These are phyloP conservation scores for Vitellaria paradoxa DNA, from an alignment of 179 eudicot species.

Conservation along the genomic window DNA sequence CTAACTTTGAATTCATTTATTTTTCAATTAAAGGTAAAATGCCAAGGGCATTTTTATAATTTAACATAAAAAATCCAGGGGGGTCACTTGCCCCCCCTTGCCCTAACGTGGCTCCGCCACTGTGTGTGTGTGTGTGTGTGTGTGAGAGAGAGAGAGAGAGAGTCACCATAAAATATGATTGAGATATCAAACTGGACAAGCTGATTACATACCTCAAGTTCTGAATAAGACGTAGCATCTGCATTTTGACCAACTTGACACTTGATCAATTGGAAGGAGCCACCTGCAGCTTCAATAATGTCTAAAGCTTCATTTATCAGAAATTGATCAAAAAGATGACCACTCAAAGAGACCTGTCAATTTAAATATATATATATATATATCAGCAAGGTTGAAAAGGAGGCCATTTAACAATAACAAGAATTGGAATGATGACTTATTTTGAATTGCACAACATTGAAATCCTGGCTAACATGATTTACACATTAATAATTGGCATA, in stretches of 20 bases:
- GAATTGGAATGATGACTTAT: background rate
- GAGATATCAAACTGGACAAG: too few relatives aligned
- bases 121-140: too few relatives aligned
- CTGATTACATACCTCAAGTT: conserved; percentile 70
- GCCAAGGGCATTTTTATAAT: too few relatives aligned
- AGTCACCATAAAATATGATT: too few relatives aligned
- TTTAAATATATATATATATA: conserved; percentile 1
- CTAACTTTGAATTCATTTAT: too few relatives aligned
- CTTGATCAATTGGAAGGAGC: conserved; percentile 81
- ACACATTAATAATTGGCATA: conserved; percentile 5
- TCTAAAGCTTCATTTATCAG: conserved; percentile 94
- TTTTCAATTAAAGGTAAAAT: too few relatives aligned
- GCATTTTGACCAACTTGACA: conserved; percentile 92
- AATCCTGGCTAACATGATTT: conserved; percentile 1
- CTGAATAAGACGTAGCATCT: conserved; percentile 74
- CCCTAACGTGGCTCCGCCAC: too few relatives aligned
- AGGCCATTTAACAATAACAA: conserved; percentile 4
- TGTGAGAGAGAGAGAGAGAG: too few relatives aligned
- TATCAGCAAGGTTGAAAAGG: background rate
- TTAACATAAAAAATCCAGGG: too few relatives aligned
- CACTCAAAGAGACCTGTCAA: conserved; percentile 84
- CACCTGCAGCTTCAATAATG: conserved; percentile 94
- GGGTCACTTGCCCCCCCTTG: too few relatives aligned
- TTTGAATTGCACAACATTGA: background rate
- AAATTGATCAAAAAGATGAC: conserved; percentile 92